phyloP scores from a whole-genome alignment of 2,329 filamentous ascomycete species.

The Magnaporthiopsis incrustans region DNA sequence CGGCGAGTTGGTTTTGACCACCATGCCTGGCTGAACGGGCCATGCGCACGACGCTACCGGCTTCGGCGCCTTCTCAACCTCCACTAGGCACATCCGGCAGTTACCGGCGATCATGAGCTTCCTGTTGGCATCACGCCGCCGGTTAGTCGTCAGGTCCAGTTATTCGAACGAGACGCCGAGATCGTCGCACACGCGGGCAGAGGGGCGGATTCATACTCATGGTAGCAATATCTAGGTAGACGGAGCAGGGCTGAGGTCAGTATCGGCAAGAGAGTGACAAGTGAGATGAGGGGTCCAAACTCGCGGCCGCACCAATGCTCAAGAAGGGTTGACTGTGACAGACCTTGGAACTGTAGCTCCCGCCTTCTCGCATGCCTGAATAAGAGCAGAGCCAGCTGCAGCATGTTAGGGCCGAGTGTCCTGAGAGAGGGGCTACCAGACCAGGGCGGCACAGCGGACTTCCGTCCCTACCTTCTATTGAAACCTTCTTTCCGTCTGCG shows the following conservation, averaged over 20 bases:
- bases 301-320: conserved; percentile 1
- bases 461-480: conserved; percentile 71
- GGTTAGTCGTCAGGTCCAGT: conserved; percentile 25
- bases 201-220: conserved; percentile 57
- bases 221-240: conserved; percentile 84
- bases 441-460: background rate
- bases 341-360: conserved; percentile 81
- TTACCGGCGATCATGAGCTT: conserved; percentile 99
- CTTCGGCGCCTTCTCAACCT: conserved; percentile 94
- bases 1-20: conserved; percentile 96
- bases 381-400: conserved; percentile 87
- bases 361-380: conserved; percentile 98
- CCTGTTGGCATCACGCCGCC: conserved; percentile 34
- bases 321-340: conserved; percentile 16
- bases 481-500: conserved; percentile 93
- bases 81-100: conserved; percentile 98
- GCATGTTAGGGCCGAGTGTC: conserved; percentile 13
- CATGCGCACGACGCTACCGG: conserved; percentile 97
- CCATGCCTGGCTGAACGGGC: conserved; percentile 98
- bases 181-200: background rate
- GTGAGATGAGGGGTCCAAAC: background rate
- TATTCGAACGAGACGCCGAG: background rate
- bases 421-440: background rate
- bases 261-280: conserved; percentile 8
- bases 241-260: conserved; percentile 21